Evolutionary conservation across 805 yeast genomes (phyloP), one percentile per base, ranked within the genome.

Genomic region (Candida andamanensis): DNA sequence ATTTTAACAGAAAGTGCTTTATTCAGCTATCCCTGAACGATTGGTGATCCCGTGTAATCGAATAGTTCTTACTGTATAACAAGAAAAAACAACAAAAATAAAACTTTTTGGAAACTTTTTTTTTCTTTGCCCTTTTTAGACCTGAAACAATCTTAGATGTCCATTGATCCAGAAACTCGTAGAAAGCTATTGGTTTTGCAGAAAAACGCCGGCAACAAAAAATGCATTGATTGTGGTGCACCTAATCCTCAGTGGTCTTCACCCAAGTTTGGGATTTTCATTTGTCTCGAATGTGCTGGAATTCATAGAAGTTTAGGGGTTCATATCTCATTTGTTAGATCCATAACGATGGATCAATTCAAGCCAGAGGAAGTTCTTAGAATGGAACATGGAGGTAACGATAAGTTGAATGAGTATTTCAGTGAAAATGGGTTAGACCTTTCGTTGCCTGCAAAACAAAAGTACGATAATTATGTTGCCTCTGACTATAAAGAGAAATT

Each of bases 231-330:
- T 57, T 92, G 98, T 60, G 71, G 67, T 23, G 95, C 97, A 1
- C 95, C 95, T 37, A 90, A 89, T 55, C 98, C 98, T 7, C 98
- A 92, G 58, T 92, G 98, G 98, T 97, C 97, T 2, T 86, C 96
- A 10, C 97, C 97, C 22, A 92, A 92, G 59, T 87, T 90, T 61
- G 98, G 98, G 39, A 84, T 92, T 39, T 92, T 89, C 60, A 90
- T 92, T 52, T 92, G 98, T 60, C 72, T 92, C 24, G 99, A 92
- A 56, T 92, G 98, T 67, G 98, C 98, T 13, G 99, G 99, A 28
- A 69, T 82, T 35, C 99, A 92, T 58, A 74, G 95, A 58, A 95
- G 97, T 9, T 67, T 92, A 29, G 98, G 98, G 24, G 98, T 92
- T 26, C 98, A 92, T 56, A 79, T 92, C 36, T 89, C 97, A 25